Conservation (phyloP, 2,329 filamentous ascomycete genomes). For the Monilinia polystroma region DNA sequence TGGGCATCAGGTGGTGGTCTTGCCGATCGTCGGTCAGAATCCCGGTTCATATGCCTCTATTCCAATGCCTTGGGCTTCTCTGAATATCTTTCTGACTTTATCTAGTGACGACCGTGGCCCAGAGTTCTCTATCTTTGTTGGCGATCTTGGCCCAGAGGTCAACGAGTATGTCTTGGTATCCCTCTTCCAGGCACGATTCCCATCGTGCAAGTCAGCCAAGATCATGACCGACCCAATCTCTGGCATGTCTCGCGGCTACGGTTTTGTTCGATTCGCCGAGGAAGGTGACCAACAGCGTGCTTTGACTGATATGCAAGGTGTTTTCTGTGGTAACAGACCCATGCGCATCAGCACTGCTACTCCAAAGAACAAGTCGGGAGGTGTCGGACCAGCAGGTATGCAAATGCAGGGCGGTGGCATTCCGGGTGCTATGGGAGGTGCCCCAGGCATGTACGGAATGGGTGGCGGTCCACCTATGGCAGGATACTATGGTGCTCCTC, state of each 20-base stretch:
- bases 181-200: conserved; percentile 94
- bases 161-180: conserved; percentile 98
- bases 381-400: conserved; percentile 53
- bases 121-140: conserved; percentile 96
- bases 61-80: conserved; percentile 22
- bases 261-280: conserved; percentile 95
- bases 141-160: conserved; percentile 94
- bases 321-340: conserved; percentile 96
- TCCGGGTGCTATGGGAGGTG: conserved; percentile 49
- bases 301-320: conserved; percentile 96
- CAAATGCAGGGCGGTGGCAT: conserved; percentile 48
- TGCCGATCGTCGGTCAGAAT: conserved; percentile 78
- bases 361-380: conserved; percentile 78
- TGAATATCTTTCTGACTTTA: conserved; percentile 28
- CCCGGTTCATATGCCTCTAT: conserved; percentile 37
- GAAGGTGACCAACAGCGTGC: conserved; percentile 96
- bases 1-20: conserved; percentile 97
- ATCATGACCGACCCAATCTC: conserved; percentile 99
- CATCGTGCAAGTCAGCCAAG: conserved; percentile 98
- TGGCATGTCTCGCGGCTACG: conserved; percentile 95
- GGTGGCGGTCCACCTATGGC: conserved; percentile 57
- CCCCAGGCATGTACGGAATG: conserved; percentile 65
- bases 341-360: conserved; percentile 99
- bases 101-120: conserved; percentile 88
- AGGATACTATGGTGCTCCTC: conserved; percentile 65